A percentile compares a stretch with the other conserved stretches of the same genome.
phyloP scores from a whole-genome alignment of 2,329 filamentous ascomycete genomes.

The Triangularia setosa region DNA sequence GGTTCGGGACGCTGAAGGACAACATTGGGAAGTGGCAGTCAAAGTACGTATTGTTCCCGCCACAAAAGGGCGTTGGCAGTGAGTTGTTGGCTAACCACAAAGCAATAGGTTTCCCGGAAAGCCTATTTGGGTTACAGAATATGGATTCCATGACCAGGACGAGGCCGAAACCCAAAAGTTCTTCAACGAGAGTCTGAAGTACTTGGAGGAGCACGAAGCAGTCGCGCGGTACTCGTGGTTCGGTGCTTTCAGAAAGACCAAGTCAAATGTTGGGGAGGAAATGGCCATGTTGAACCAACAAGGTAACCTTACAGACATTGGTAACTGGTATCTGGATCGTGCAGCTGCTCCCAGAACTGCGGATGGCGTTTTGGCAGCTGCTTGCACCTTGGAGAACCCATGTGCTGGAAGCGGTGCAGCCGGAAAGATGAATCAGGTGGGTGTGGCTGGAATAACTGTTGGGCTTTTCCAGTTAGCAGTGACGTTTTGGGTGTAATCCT shows the following conservation, averaged over 20 bases:
- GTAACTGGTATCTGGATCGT: constrained; percentile 66
- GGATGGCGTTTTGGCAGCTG: not conserved
- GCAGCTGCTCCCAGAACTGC: constrained; percentile 36
- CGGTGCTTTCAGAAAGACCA: constrained; percentile 64
- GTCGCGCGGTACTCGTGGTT: constrained; percentile 71
- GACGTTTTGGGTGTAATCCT: not conserved
- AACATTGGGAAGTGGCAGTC: constrained; percentile 58
- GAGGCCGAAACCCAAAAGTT: constrained; percentile 57
- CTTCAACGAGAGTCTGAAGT: constrained; percentile 61
- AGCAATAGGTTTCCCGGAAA: constrained; percentile 50
- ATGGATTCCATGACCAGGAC: constrained; percentile 55
- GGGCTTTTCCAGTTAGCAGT: not conserved
- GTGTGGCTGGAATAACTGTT: not conserved
- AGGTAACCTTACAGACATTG: constrained; percentile 70
- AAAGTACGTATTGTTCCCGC: constrained; percentile 30
- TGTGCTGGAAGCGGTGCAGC: constrained; percentile 1
- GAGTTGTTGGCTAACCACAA: not conserved
- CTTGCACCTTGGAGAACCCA: constrained; percentile 18
- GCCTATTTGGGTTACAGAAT: constrained; percentile 76
- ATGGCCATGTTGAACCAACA: constrained; percentile 63
- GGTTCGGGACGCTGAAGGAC: constrained; percentile 61
- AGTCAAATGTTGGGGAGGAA: constrained; percentile 70
- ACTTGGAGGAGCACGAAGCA: constrained; percentile 59
- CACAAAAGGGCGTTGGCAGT: not conserved
- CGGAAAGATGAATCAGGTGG: not conserved